phyloP scores from a whole-genome alignment of 352 stramenopile species.

The Globisporangium carolinianum region DNA sequence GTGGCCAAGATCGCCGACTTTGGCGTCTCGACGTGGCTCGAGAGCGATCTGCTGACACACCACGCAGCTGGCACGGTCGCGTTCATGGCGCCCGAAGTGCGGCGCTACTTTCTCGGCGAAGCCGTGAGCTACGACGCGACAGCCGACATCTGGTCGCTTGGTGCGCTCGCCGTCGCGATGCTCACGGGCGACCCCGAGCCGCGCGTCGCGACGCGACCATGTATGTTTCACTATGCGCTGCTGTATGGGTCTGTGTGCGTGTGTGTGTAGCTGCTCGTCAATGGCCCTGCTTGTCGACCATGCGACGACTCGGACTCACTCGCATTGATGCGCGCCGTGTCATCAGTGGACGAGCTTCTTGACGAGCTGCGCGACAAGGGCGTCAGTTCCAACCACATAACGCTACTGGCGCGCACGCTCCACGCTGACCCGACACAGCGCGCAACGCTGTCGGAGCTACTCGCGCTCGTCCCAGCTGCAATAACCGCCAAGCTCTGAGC shows the following conservation, averaged over 20 bases:
- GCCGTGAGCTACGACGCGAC: constrained; percentile 57
- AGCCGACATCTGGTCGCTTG: constrained; percentile 77
- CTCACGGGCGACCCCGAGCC: constrained; percentile 58
- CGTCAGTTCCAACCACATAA: constrained; percentile 24
- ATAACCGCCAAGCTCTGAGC: constrained; percentile 35
- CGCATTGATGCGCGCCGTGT: neutral
- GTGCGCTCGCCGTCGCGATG: constrained; percentile 66
- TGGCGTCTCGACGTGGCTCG: constrained; percentile 73
- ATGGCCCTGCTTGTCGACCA: too few relatives aligned
- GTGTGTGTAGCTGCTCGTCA: neutral
- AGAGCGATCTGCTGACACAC: constrained; percentile 64
- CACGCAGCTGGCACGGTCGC: constrained; percentile 68
- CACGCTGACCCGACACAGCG: constrained; percentile 30
- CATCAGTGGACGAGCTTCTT: constrained; percentile 52
- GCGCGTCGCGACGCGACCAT: constrained; percentile 51
- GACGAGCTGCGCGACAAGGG: constrained; percentile 27
- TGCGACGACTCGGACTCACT: neutral
- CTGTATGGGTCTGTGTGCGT: neutral
- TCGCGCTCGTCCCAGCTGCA: constrained; percentile 22
- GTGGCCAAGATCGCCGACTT: constrained; percentile 77
- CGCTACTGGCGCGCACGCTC: constrained; percentile 39
- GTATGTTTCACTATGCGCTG: constrained; percentile 16
- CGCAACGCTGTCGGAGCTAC: constrained; percentile 32
- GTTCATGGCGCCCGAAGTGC: constrained; percentile 79
- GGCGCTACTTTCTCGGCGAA: constrained; percentile 65